Evolutionary conservation across 768 basidiomycete species (phyloP).

Genomic region (Hygrophorus pudorinus): DNA sequence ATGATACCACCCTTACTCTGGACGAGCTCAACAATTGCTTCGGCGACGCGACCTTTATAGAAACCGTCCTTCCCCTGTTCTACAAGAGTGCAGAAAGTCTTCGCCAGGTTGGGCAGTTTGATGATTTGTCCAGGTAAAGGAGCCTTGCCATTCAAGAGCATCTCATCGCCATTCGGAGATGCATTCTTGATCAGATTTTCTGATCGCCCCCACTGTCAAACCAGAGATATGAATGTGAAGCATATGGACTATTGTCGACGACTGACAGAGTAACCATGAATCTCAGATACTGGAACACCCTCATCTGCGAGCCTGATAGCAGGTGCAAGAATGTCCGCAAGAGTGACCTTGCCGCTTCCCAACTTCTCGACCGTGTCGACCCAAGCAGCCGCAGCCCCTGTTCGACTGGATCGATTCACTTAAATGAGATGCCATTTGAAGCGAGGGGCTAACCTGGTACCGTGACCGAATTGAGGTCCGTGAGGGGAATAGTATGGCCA

Average conservation of each 20-base stretch:
- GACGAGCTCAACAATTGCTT: conserved; percentile 82
- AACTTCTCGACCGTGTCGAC: conserved; percentile 77
- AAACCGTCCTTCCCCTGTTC: conserved; percentile 84
- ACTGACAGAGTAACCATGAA: conserved; percentile 52
- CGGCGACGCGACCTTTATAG: conserved; percentile 85
- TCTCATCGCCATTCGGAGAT: conserved; percentile 77
- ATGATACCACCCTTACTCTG: conserved; percentile 85
- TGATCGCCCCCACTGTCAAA: conserved; percentile 40
- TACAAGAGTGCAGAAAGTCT: conserved; percentile 74
- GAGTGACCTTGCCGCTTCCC: conserved; percentile 59
- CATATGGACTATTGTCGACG: conserved; percentile 2
- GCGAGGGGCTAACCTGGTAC: conserved; percentile 49
- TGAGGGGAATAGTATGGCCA: conserved; percentile 60
- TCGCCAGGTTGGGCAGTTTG: conserved; percentile 70
- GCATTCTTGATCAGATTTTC: conserved; percentile 71
- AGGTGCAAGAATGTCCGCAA: conserved; percentile 71
- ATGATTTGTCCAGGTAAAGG: conserved; percentile 82
- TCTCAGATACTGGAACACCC: conserved; percentile 83
- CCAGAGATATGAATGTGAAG: conserved; percentile 2
- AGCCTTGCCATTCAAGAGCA: conserved; percentile 77
- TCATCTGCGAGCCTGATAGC: conserved; percentile 89
- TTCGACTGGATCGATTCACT: conserved; percentile 2
- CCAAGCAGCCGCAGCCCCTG: conserved; percentile 94
- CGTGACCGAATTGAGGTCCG: conserved; percentile 85
- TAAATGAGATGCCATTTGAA: not conserved